Evolutionary conservation across 352 stramenopile species (phyloP), one percentile per base, ranked within the genome.

Genomic region (Globisporangium iwayamae): DNA sequence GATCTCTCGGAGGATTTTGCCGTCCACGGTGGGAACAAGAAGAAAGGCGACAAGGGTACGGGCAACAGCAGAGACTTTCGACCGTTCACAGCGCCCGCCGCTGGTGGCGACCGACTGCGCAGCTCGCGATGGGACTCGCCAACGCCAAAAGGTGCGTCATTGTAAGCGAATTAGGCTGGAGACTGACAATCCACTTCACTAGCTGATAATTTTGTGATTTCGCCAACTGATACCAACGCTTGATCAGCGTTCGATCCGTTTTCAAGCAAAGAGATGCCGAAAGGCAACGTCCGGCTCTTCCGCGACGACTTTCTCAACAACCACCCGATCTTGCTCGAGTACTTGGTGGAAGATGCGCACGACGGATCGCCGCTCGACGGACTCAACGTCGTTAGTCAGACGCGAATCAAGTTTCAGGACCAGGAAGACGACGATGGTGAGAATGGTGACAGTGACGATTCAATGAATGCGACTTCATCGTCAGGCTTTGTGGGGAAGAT

Each of bases 271-370:
- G 70, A 83, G 47, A 92, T 92, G 83, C 81, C 81, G 3, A 79
- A 76, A 22, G 85, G 85, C 41, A 89, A 90, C 38, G 85, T 93
- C 18, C 85, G 85, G 8, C 71, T 94, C 45, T 94, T 94, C 56
- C 85, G 83, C 16, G 85, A 94, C 63, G 83, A 94, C 45, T 94
- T 91, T 41, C 67, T 94, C 54, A 94, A 94, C 62, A 94, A 88
- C 63, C 77, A 92, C 54, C 74, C 85, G 1, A 94, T 94, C 52
- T 45, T 94, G 54, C 69, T 94, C 34, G 85, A 93, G 64, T 94
- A 94, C 67, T 72, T 94, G 45, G 82, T 75, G 9, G 68, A 89
- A 39, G 75, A 80, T 39, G 62, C 71, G 36, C 68, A 77, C 0
- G 43, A 63, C 45, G 48, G 56, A 1, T 57, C 68, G 20, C 13